Base-by-base conservation (phyloP, 2,329 filamentous ascomycete species). In the Ophiostoma montium region DNA sequence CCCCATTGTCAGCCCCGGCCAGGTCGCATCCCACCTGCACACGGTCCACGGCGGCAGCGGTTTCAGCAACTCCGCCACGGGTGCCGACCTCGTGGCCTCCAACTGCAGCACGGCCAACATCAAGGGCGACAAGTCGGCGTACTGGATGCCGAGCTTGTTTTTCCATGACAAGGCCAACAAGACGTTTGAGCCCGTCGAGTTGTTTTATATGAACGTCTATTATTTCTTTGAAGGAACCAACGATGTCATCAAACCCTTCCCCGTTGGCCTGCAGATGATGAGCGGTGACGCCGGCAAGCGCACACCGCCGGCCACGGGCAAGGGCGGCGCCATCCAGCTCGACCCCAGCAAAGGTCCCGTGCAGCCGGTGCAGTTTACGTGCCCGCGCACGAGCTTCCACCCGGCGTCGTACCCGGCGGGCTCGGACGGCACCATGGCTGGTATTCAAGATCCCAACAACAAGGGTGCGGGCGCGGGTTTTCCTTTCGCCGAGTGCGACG, bases 191-290 rank as follows among this genome's bases (percentile, higher is more conserved):
- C 70, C 73, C 33, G 84, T 88, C 16, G 70, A 78, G 41, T 66
- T 84, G 53, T 80, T 82, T 58, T 86, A 86, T 61, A 80, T 82
- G 75, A 80, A 81, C 59, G 75, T 76, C 53, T 92, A 92, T 69
- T 89, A 90, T 67, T 80, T 83, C 64, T 81, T 82, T 61, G 77
- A 82, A 56, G 58, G 67, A 39, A 76, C 77, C 56, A 72, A 80
- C 54, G 80, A 86, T 57, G 70, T 79, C 21, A 74, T 86, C 60
- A 70, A 74, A 57, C 70, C 83, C 13, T 89, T 87, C 67, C 85
- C 84, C 11, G 60, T 71, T 10, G 82, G 80, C 18, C 72, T 90
- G 56, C 76, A 80, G 60, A 86, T 90, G 70, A 58, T 89, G 49
- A 77, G 73, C 52, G 85, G 85, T 46, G 70, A 86, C 58, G 65